These are phyloP conservation scores for Neurospora sp. DNA, from an alignment of 495 filamentous ascomycete species.

Conservation along the genomic window DNA sequence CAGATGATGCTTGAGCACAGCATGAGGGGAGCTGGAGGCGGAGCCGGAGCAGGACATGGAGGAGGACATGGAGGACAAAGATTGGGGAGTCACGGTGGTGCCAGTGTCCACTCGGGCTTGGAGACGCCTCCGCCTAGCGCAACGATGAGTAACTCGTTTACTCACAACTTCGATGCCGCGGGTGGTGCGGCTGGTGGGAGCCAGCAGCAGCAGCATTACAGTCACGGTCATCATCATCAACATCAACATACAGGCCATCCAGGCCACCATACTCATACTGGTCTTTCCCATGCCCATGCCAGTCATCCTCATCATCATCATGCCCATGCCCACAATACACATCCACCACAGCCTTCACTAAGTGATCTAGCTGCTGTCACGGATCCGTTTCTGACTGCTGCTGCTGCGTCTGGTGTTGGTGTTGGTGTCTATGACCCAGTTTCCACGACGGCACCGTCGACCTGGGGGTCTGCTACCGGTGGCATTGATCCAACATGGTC, in stretches of 20 bases:
- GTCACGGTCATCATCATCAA: background rate
- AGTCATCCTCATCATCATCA: background rate
- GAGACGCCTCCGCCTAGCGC: constrained; percentile 24
- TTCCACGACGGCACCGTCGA: background rate
- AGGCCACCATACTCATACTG: background rate
- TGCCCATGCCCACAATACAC: background rate
- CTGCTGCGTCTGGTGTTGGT: background rate
- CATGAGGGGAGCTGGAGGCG: background rate
- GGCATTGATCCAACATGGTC: background rate
- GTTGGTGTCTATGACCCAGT: background rate
- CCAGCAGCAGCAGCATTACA: background rate
- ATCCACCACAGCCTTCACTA: background rate
- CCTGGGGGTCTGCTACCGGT: background rate
- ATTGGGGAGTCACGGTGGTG: background rate
- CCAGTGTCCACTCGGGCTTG: constrained; percentile 11
- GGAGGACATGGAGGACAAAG: background rate
- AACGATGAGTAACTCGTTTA: constrained; percentile 16
- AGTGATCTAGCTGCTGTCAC: constrained; percentile 8
- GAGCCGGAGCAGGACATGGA: background rate
- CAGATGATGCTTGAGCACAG: background rate
- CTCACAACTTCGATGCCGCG: constrained; percentile 12
- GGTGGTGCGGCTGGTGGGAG: background rate
- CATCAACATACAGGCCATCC: background rate
- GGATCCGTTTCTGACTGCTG: constrained; percentile 14
- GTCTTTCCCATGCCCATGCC: background rate